Evolutionary conservation across 345 rosid species (phyloP), one percentile per base, ranked within the genome.

Genomic region (Hevea brasiliensis): DNA sequence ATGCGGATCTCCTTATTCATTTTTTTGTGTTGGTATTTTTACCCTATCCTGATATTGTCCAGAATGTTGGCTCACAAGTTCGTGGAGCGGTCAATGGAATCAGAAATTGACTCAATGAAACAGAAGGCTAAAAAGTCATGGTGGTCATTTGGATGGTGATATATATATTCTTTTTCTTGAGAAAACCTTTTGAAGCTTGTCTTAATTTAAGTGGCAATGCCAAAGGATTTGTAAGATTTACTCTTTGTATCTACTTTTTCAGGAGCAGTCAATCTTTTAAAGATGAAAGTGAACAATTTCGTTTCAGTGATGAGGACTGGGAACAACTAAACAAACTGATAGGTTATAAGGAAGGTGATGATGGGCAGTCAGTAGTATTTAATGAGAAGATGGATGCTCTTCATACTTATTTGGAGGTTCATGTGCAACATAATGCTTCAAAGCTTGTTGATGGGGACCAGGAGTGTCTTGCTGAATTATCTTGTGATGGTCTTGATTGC

Each of bases 1-100:
- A 23, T 4, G 4, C 7, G 29, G 4, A 7, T 55, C n/a, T 21
- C 20, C 42, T 26, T 48, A 32, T 20, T 20, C 4, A 3, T 0
- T 44, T 8, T 57, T 58, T 29, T 75, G 8, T 35, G 21, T 27
- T 29, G 40, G 41, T 57, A 56, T 21, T 51, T 26, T 72, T 55
- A 32, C 70, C 53, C 26, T 65, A 32, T 60, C 23, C 47, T 65
- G 58, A 7, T 59, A 50, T 61, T 73, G 11, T 79, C 76, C 83
- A 95, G 99, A 87, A 95, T 92, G 98, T 74, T 92, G 84, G 99
- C 99, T 35, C 99, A 91, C 87, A 95, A 89, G 82, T 89, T 92
- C 82, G 96, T 95, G 76, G 85, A 91, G 81, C 81, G 77, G 73
- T 89, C 96, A 12, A 56, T 84, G 35, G 96, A 87, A 74, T 85